phyloP scores from a whole-genome alignment of 2,329 filamentous ascomycete genomes.

The Cordyceps cateniannulata region DNA sequence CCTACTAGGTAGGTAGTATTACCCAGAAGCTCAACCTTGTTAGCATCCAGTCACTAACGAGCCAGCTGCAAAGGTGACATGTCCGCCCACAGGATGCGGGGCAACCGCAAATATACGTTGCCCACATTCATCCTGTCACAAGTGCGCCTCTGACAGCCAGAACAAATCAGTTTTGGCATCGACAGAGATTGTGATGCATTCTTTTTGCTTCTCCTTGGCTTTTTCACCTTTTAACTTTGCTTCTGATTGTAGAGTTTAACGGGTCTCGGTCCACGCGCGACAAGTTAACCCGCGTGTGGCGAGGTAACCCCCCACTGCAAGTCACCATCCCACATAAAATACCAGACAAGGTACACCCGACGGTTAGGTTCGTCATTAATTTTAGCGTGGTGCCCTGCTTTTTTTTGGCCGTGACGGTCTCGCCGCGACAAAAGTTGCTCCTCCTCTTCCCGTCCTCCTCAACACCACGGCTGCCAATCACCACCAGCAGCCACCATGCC shows the following conservation, averaged over 20 bases:
- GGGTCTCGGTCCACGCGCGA: not conserved
- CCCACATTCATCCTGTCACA: not conserved
- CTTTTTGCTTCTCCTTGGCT: not conserved
- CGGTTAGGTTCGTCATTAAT: not conserved
- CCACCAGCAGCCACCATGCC: conserved; percentile 29
- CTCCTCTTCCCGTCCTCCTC: not conserved
- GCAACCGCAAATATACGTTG: not conserved
- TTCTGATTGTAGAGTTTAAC: not conserved
- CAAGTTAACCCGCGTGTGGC: too few relatives aligned
- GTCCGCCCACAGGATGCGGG: not conserved
- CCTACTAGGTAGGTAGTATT: too few relatives aligned
- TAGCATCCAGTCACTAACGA: not conserved
- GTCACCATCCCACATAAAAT: not conserved
- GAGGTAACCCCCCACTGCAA: not conserved
- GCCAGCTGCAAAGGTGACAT: not conserved
- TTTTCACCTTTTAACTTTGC: too few relatives aligned
- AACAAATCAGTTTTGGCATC: not conserved
- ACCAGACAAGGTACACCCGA: not conserved
- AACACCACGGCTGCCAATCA: not conserved
- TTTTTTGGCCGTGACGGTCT: not conserved
- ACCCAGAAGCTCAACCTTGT: not conserved
- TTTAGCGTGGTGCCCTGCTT: not conserved
- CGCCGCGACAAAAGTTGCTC: not conserved
- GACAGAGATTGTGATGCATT: not conserved
- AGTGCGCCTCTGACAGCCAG: not conserved